Conservation (phyloP, 2,329 filamentous ascomycete genomes). For the Trichoderma atroviride region DNA sequence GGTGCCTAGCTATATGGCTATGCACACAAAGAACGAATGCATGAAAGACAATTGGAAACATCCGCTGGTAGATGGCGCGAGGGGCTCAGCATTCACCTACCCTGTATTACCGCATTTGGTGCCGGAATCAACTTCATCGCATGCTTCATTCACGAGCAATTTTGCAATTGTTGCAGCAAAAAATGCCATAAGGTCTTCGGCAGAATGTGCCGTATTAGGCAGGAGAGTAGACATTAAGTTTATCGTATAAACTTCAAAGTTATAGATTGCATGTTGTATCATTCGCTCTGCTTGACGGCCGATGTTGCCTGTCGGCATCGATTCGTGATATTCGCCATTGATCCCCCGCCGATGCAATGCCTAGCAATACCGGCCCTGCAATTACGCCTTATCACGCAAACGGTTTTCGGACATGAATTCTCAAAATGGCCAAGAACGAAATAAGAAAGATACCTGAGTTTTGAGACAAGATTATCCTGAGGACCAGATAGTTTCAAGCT, state of each 20-base stretch:
- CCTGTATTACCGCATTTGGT: neutral
- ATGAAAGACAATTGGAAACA: neutral
- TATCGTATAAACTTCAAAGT: neutral
- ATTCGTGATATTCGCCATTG: conserved; percentile 3
- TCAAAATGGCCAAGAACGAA: neutral
- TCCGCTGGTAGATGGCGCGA: neutral
- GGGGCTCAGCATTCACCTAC: neutral
- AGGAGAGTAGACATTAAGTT: neutral
- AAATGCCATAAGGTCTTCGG: neutral
- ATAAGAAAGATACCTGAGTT: neutral
- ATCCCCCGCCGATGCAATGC: neutral
- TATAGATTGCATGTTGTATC: neutral
- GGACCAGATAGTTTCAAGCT: neutral
- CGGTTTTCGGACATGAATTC: neutral
- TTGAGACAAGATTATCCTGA: neutral
- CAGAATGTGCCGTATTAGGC: neutral
- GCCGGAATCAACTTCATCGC: neutral
- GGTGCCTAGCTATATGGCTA: no score
- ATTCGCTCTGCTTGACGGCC: neutral
- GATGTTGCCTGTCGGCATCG: neutral
- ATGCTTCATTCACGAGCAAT: neutral
- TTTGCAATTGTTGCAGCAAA: neutral
- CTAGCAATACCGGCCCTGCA: conserved; percentile 7
- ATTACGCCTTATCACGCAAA: conserved; percentile 18
- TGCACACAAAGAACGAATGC: neutral